phyloP scores from a whole-genome alignment of 1,139 yeast species.

The Geotrichum macrosporum region DNA sequence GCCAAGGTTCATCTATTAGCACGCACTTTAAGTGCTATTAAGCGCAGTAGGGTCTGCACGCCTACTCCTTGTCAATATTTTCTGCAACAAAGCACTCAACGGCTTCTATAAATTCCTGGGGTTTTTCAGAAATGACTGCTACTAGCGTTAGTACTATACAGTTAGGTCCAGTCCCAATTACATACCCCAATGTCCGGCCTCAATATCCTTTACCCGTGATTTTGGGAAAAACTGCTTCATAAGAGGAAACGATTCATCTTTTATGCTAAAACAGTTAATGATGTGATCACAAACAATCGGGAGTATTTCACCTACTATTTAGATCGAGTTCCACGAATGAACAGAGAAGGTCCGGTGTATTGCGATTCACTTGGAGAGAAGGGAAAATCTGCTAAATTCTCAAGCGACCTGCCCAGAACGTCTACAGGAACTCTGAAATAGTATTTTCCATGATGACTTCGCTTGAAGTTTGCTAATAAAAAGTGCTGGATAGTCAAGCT shows the following conservation, averaged over 20 bases:
- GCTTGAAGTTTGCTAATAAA: constrained; percentile 62
- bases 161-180: not conserved
- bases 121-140: constrained; percentile 32
- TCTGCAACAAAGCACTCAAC: constrained; percentile 15
- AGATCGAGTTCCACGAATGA: constrained; percentile 75
- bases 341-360: constrained; percentile 69
- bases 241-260: constrained; percentile 73
- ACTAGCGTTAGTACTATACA: constrained; percentile 4
- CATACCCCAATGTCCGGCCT: constrained; percentile 80
- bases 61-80: constrained; percentile 1
- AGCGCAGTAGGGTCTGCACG: too few species aligned
- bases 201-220: constrained; percentile 66
- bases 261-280: constrained; percentile 42
- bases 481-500: constrained; percentile 64
- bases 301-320: constrained; percentile 49
- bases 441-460: constrained; percentile 37
- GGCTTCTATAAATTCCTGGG: constrained; percentile 27
- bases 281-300: not conserved
- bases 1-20: too few species aligned
- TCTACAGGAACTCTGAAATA: constrained; percentile 64
- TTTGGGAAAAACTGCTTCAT: constrained; percentile 77
- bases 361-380: constrained; percentile 51
- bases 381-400: constrained; percentile 76
- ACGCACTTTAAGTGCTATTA: too few species aligned
- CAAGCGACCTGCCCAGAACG: constrained; percentile 60